These are phyloP conservation scores for Tolypocladium inflatum DNA, from an alignment of 2,329 filamentous ascomycete species.

Conservation along the genomic window DNA sequence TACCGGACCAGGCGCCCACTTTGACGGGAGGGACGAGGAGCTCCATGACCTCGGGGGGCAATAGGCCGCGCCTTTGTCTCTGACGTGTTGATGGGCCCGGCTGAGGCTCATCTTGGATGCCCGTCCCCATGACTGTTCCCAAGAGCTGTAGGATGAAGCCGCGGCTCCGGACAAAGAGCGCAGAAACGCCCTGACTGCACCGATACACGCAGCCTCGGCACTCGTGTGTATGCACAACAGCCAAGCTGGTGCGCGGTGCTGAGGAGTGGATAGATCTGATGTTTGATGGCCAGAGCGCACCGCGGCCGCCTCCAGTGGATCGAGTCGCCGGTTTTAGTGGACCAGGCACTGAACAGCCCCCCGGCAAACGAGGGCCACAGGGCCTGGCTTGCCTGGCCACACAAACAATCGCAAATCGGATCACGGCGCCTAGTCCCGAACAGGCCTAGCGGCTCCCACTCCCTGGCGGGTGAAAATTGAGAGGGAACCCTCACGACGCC, in stretches of 20 bases:
- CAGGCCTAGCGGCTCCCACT: slow-evolving; percentile 31
- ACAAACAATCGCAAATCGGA: background rate
- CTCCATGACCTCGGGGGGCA: slow-evolving; percentile 33
- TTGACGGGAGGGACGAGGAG: slow-evolving; percentile 44
- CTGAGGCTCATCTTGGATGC: slow-evolving; percentile 6
- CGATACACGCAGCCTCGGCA: background rate
- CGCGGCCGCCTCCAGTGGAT: background rate
- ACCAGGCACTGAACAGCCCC: background rate
- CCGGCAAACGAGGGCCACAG: background rate
- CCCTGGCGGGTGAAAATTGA: slow-evolving; percentile 30
- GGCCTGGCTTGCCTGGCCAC: background rate
- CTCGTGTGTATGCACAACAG: background rate
- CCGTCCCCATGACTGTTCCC: slow-evolving; percentile 7
- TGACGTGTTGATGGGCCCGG: slow-evolving; percentile 9
- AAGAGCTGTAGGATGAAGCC: background rate
- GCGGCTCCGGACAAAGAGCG: too few species aligned
- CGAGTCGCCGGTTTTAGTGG: background rate
- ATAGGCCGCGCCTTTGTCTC: slow-evolving; percentile 21
- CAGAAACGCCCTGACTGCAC: background rate
- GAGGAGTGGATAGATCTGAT: background rate
- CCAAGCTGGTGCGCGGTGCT: background rate
- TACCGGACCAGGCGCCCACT: slow-evolving; percentile 51
- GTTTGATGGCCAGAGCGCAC: background rate
- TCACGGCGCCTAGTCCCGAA: slow-evolving; percentile 8
- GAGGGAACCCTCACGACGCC: slow-evolving; percentile 29